Evolutionary conservation across 768 basidiomycete species (phyloP), one percentile per base, ranked within the genome.

Genomic region (Mycena latifolia): DNA sequence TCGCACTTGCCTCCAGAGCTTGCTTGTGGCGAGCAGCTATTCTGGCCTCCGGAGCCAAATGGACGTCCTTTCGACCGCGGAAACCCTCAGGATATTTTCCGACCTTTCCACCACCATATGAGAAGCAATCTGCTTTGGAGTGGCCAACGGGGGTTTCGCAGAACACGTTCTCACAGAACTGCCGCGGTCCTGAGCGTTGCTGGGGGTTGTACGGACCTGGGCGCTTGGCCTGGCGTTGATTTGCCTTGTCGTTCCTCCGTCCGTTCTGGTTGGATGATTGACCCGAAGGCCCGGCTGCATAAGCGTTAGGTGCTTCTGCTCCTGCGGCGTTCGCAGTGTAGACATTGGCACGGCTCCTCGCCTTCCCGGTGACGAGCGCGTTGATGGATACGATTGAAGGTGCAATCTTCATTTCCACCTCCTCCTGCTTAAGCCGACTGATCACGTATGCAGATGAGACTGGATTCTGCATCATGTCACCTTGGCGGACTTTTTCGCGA

Each of bases 31-130:
- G 29, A 18, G 50, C 67, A 11, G 66, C 59, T 25, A 60, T 39
- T 15, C 69, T 54, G 1, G 57, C 66, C 8, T 64, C 55, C 0
- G 59, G 66, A 5, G 69, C 14, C 10, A 71, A 62, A 22, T 71
- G 69, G 20, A 69, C 28, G 45, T 65, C 61, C 9, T 43, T 53
- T 12, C 27, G 14, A 0, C 70, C 67, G 6, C 54, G n/a, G 47
- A 45, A 71, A 37, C 35, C 35, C 17, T 46, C 57, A 2, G 71
- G 71, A 27, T 68, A 68, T 52, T 77, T 72, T 0, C 77, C 77
- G 17, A 67, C 73, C 28, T 75, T 77, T 12, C 77, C 77, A n/a
- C 77, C 76, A 0, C 72, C 71, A n/a, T 72, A 71, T 0, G 61
- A 55, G 71, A 74, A 78, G 56, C 77, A 78, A 22, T 77, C 63